phyloP scores from a whole-genome alignment of 1,284 basidiomycete species.

The Hemileia vastatrix region DNA sequence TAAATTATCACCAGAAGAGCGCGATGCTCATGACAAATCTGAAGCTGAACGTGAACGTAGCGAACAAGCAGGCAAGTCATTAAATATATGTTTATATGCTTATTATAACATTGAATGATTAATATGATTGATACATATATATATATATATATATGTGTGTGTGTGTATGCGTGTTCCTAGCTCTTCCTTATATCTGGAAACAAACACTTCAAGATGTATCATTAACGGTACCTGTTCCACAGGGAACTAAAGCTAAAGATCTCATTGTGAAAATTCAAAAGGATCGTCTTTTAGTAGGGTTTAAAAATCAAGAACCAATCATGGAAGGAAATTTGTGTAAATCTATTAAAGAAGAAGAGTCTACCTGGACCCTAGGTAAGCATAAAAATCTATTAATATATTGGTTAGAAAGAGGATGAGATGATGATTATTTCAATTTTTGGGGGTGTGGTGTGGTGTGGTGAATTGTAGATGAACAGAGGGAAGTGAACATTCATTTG shows the following conservation, averaged over 20 bases:
- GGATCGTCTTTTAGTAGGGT: slow-evolving; percentile 67
- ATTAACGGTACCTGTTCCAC: slow-evolving; percentile 68
- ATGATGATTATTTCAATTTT: no score
- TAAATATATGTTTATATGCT: no score
- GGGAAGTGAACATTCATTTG: slow-evolving; percentile 63
- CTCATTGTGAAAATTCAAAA: slow-evolving; percentile 66
- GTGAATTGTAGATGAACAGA: slow-evolving; percentile 65
- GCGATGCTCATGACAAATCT: slow-evolving; percentile 59
- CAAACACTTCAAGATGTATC: slow-evolving; percentile 84
- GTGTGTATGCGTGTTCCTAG: not conserved
- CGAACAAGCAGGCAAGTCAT: slow-evolving; percentile 70
- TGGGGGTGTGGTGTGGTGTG: not conserved
- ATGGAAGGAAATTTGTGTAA: slow-evolving; percentile 82
- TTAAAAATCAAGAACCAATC: slow-evolving; percentile 77
- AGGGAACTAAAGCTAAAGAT: slow-evolving; percentile 72
- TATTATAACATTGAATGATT: no score
- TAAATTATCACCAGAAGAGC: slow-evolving; percentile 65
- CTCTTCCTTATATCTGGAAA: slow-evolving; percentile 82
- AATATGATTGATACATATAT: no score
- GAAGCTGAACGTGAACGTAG: slow-evolving; percentile 59
- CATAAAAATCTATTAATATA: no score
- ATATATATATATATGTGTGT: no score
- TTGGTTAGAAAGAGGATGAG: no score
- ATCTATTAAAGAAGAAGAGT: slow-evolving; percentile 90
- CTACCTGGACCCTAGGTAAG: slow-evolving; percentile 89